Evolutionary conservation across 177 flowering plant species (phyloP), one percentile per base, ranked within the genome.

Genomic region (Telopea speciosissima): DNA sequence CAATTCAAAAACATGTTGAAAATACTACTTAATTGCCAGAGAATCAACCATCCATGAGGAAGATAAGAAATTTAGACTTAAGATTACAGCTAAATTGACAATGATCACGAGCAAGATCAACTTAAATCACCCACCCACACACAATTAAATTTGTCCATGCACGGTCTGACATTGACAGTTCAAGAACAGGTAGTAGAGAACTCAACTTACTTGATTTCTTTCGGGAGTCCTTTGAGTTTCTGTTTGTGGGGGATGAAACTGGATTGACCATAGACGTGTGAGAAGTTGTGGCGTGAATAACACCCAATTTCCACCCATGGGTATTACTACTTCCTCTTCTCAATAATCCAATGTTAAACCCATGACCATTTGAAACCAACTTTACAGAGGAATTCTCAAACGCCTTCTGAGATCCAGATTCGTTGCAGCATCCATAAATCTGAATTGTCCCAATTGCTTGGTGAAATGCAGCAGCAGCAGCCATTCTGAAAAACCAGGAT

Each of bases 141-240:
- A 11, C 19, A 45, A 26, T 26, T 3, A 26, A 26, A 26, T 1
- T 26, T 26, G 1, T 26, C 31, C 31, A 26, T 3, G 31, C 31
- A 26, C 3, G 31, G 54, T 45, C 14, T 16, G 54, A 45, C 19
- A 45, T 12, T 12, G 54, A 13, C 14, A 45, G 12, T 1, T 26
- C 1, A n/a, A 62, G 44, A 59, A 40, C 64, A 67, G 5, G 11
- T 11, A 19, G 54, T 31, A 65, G 4, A 12, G 49, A 52, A 65
- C 67, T 24, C 22, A 9, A 23, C 85, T 77, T 85, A 94, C 97
- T 85, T 75, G 96, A 80, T 87, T 90, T 94, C 83, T 86, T 92
- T 36, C 60, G 67, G 28, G 84, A 77, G 24, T 82, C 90, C 52
- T 58, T 76, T 33, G 76, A 68, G 63, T 71, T 79, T 72, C 76